phyloP scores from a whole-genome alignment of 164 flowering plant species.

The Chloranthus sessilifolius region DNA sequence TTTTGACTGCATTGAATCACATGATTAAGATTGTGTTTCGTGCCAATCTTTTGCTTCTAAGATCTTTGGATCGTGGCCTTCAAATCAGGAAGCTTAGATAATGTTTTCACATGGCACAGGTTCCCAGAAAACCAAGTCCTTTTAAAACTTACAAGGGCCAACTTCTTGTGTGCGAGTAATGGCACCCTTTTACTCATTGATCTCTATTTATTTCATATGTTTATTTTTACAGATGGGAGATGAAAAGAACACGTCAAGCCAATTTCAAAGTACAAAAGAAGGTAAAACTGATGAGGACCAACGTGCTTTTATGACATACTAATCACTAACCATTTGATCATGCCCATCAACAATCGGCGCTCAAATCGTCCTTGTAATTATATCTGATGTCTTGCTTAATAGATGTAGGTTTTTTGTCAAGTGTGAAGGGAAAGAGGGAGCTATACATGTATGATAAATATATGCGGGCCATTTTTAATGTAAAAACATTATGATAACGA shows the following conservation, averaged over 20 bases:
- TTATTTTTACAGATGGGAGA: not conserved
- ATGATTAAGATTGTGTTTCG: no score
- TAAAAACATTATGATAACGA: no score
- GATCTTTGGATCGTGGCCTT: no score
- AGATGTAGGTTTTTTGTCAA: not conserved
- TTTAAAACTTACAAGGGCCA: no score
- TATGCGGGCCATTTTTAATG: no score
- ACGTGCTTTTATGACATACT: not conserved
- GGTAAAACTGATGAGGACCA: not conserved
- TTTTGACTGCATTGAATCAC: no score
- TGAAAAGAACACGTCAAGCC: not conserved
- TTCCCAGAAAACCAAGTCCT: no score
- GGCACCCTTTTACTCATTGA: not conserved
- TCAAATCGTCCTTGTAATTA: not conserved
- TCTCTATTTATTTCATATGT: not conserved
- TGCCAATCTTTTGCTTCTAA: no score
- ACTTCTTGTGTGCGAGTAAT: no score
- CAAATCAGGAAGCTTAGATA: no score
- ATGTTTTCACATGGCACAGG: no score
- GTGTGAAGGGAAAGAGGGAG: not conserved
- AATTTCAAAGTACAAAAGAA: not conserved
- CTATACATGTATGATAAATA: slow-evolving; percentile 1
- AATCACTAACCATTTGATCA: not conserved
- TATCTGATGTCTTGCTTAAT: not conserved
- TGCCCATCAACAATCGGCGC: not conserved